Evolutionary conservation across 169 alveolate species (phyloP).

Genomic region (Blepharisma undulans): DNA sequence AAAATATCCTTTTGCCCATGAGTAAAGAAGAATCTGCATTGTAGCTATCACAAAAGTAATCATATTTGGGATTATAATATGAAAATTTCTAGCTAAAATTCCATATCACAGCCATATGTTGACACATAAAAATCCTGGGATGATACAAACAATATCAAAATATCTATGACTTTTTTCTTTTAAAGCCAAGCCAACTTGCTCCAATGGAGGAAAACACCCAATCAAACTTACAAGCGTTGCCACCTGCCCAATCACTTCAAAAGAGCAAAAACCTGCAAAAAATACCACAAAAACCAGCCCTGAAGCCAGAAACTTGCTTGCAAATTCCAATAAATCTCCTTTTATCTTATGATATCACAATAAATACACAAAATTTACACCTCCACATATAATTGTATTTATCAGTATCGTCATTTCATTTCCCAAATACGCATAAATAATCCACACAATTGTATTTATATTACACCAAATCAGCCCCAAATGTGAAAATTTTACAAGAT

Average conservation of each 20-base stretch:
- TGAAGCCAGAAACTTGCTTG: not conserved
- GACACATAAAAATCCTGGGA: not conserved
- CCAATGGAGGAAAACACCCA: conserved; percentile 11
- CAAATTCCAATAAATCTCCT: not conserved
- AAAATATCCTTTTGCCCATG: not conserved
- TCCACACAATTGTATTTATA: not conserved
- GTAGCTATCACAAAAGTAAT: not conserved
- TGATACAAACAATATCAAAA: not conserved
- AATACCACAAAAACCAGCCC: not conserved
- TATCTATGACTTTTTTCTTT: not conserved
- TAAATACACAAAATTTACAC: not conserved
- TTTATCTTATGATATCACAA: not conserved
- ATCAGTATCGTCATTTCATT: not conserved
- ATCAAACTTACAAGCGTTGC: not conserved
- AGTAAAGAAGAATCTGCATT: not conserved
- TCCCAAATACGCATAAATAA: not conserved
- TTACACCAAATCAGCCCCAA: not conserved
- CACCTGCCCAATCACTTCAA: not conserved
- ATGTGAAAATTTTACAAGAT: not conserved
- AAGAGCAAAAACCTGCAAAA: not conserved
- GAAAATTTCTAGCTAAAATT: not conserved
- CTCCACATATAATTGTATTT: not conserved
- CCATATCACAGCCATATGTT: not conserved
- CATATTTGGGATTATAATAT: not conserved
- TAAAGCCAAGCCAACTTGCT: not conserved